A percentile compares a stretch with the other conserved stretches of the same genome.
Evolutionary conservation across 1,284 basidiomycete genomes (phyloP).

Genomic region (Cutaneotrichosporon sp.): DNA sequence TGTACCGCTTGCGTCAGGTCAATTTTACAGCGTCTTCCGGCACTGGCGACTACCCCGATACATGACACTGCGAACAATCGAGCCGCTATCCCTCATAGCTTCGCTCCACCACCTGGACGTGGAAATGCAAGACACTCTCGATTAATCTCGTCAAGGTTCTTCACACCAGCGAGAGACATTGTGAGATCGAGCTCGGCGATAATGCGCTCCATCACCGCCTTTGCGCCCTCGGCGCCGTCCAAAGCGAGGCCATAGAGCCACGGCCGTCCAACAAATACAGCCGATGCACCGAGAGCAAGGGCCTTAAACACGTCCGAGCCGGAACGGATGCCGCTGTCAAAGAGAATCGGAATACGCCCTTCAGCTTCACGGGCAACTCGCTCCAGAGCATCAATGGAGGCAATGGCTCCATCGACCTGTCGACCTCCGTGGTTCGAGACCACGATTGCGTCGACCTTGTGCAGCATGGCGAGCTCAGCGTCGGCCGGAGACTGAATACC

Average conservation of each 20-base stretch:
- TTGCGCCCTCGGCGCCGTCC: conserved; percentile 61
- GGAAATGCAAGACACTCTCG: not conserved
- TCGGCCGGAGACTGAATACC: conserved; percentile 64
- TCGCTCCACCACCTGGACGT: not conserved
- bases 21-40: no score
- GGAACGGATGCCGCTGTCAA: conserved; percentile 72
- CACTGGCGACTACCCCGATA: no score
- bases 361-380: conserved; percentile 51
- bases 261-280: conserved; percentile 40
- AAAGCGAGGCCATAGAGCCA: conserved; percentile 59
- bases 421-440: conserved; percentile 79
- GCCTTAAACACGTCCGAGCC: conserved; percentile 73
- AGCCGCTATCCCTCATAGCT: not conserved
- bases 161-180: conserved; percentile 24
- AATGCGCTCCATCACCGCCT: conserved; percentile 60
- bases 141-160: conserved; percentile 17
- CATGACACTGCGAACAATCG: no score
- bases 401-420: conserved; percentile 73
- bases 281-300: conserved; percentile 41
- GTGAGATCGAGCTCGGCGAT: conserved; percentile 60
- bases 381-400: conserved; percentile 62
- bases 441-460: conserved; percentile 66
- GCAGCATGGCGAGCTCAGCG: conserved; percentile 61
- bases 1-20: no score
- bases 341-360: conserved; percentile 56